A percentile compares a stretch with the other conserved stretches of the same genome.
phyloP scores from a whole-genome alignment of 371 early-diverging fungal species.

The Mortierella sp. region DNA sequence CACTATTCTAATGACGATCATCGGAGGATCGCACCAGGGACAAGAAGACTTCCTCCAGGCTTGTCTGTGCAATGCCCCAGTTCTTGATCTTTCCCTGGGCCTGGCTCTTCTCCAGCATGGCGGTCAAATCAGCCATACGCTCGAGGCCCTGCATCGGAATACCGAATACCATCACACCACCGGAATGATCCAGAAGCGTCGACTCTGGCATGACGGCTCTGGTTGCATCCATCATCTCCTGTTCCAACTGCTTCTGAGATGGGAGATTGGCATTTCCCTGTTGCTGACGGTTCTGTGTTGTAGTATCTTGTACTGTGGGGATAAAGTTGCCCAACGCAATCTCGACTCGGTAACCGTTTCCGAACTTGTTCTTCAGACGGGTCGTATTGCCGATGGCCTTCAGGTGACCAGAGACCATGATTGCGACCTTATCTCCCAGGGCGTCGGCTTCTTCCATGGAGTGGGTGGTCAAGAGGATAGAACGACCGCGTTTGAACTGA shows the following conservation, averaged over 20 bases:
- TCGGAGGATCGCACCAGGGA: slow-evolving; percentile 48
- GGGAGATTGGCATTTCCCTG: neutral
- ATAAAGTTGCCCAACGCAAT: slow-evolving; percentile 36
- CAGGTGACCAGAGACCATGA: slow-evolving; percentile 74
- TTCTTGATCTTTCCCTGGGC: slow-evolving; percentile 58
- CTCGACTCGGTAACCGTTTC: slow-evolving; percentile 70
- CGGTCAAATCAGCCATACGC: slow-evolving; percentile 61
- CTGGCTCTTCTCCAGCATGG: slow-evolving; percentile 59
- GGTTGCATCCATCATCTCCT: slow-evolving; percentile 26
- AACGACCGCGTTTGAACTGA: slow-evolving; percentile 73
- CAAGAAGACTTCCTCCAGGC: slow-evolving; percentile 72
- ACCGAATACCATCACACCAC: slow-evolving; percentile 71
- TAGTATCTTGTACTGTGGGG: slow-evolving; percentile 9
- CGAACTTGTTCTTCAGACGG: slow-evolving; percentile 74
- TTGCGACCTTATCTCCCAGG: slow-evolving; percentile 70
- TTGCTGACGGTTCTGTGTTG: neutral
- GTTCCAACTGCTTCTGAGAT: slow-evolving; percentile 29
- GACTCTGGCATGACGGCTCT: slow-evolving; percentile 58
- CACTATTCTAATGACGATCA: slow-evolving; percentile 29
- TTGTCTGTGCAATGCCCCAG: slow-evolving; percentile 79
- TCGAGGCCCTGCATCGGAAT: slow-evolving; percentile 57
- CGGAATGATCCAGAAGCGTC: slow-evolving; percentile 68
- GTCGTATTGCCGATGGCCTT: slow-evolving; percentile 74
- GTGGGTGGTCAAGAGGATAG: slow-evolving; percentile 76
- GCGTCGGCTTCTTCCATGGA: slow-evolving; percentile 84